These are phyloP conservation scores for Parmales sp. DNA, from an alignment of 108 stramenopile genomes.

Conservation along the genomic window DNA sequence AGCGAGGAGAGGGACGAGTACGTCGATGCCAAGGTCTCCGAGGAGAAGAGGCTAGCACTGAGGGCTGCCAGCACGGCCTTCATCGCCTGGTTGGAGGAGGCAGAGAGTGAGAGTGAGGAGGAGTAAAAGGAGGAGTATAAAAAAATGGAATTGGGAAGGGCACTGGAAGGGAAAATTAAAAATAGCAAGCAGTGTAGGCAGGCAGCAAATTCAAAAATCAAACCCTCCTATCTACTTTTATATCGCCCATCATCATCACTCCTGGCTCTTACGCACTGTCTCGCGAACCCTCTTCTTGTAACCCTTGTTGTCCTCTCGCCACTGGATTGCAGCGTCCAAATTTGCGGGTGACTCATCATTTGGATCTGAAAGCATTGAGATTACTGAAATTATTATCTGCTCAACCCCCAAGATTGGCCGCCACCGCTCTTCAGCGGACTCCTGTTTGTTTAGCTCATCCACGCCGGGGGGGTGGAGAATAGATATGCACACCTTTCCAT, in stretches of 20 bases:
- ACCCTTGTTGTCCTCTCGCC: constrained; percentile 75
- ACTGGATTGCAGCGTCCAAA: constrained; percentile 94
- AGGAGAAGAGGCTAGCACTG: constrained; percentile 17
- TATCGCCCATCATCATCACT: no score
- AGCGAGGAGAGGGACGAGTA: constrained; percentile 62
- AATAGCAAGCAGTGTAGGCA: no score
- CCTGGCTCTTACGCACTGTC: constrained; percentile 74
- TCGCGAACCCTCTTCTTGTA: constrained; percentile 89
- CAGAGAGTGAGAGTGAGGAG: constrained; percentile 51
- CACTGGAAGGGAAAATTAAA: no score
- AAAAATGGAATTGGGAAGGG: no score
- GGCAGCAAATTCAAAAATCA: no score
- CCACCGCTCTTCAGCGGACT: constrained; percentile 95
- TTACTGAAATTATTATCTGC: constrained; percentile 82
- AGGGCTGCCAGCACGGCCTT: constrained; percentile 73
- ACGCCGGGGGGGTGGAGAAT: constrained; percentile 97
- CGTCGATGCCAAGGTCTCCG: constrained; percentile 32
- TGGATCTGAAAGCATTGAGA: constrained; percentile 95
- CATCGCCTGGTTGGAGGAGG: constrained; percentile 80
- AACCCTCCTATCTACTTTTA: no score
- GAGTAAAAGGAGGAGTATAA: constrained; percentile 21
- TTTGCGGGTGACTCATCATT: constrained; percentile 97
- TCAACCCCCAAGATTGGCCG: constrained; percentile 96
- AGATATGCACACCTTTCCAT: constrained; percentile 89
- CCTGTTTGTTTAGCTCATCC: constrained; percentile 83